Evolutionary conservation across 352 stramenopile genomes (phyloP), one percentile per base, ranked within the genome.

Genomic region (Thalassiosira exigua): DNA sequence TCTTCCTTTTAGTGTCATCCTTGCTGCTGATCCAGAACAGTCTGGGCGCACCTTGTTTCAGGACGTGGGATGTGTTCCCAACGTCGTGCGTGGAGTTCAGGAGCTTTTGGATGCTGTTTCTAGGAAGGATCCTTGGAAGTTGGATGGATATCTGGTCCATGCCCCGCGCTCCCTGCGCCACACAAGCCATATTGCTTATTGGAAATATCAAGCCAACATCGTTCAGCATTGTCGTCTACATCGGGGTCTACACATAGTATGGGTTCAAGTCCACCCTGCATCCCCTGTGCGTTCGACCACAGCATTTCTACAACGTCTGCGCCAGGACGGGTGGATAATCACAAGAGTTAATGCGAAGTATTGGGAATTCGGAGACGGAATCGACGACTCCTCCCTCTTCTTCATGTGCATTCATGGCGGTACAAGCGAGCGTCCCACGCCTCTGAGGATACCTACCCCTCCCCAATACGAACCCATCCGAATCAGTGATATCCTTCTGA

Each of bases 121-220:
- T 0, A 51, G 27, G 21, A 33, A 5, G 0, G 33, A 39, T 17
- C 32, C 30, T 0, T 53, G 39, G 1, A 44, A n/a, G 1, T 17
- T 79, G 0, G 5, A 72, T 33, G 70, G 51, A 0, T 79, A 79
- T 22, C 22, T 79, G 3, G 48, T 79, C 14, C 70, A 79, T n/a
- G 58, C 69, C 5, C 59, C 61, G 3, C 52, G 29, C 2, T 62
- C 61, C 12, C 22, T 24, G 2, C 0, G 0, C 0, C 19, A 0
- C 0, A 4, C 52, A 0, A 29, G 14, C 12, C 30, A 26, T 0
- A 4, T 4, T 0, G 2, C 19, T 11, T 79, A 73, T 56, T 79
- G 60, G 70, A 2, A 58, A 5, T 30, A 41, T 1, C 70, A 79
- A 44, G 14, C 29, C 1, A 12, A n/a, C 0, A 79, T 79, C 26